Base-by-base conservation (phyloP, 2,329 filamentous ascomycete species). In the Graphiopsis chlorocephala region DNA sequence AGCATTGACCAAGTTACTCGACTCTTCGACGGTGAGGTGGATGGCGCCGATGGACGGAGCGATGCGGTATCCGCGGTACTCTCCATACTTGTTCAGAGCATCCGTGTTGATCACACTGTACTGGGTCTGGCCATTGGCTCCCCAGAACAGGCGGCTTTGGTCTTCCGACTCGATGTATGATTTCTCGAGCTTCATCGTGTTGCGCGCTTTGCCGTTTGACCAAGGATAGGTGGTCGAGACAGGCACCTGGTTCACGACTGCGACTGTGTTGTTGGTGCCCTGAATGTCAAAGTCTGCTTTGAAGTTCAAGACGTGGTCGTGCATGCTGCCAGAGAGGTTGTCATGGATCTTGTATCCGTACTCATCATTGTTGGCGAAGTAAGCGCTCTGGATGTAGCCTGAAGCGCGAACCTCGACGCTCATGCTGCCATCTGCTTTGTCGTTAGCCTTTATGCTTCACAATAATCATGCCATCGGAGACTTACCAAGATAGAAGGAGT, bases 341-440 rank as follows among this genome's bases (percentile, higher is more conserved):
- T 77, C 72, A 50, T 78, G 75, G 59, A 79, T 77, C 20, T 74
- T 72, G 67, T 77, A 77, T 4, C 77, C 77, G 64, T 78, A 79
- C 45, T 72, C 69, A 57, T 78, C 76, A 61, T 82, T 81, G 33
- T 80, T 76, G 59, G 68, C 70, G 68, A 78, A 83, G 71, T 80
- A 84, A 0, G 82, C 80, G 0, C 77, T 77, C 69, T 84, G 81
- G 64, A 87, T 85, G 69, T 84, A 86, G 0, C 87, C 83, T 0
- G 79, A 82, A 1, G 84, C 83, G 11, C 82, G 76, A 1, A 84
- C 80, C 59, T 84, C 81, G 42, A 85, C 79, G 12, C 81, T 75
- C 6, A 86, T 79, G 4, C 79, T 80, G 3, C 84, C 84, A 66
- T 86, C 84, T 10, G 82, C 69, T 25, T 48, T 48, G 45, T 14